phyloP scores from a whole-genome alignment of 306 rosid genomes.

The Hylodesmum podocarpum region DNA sequence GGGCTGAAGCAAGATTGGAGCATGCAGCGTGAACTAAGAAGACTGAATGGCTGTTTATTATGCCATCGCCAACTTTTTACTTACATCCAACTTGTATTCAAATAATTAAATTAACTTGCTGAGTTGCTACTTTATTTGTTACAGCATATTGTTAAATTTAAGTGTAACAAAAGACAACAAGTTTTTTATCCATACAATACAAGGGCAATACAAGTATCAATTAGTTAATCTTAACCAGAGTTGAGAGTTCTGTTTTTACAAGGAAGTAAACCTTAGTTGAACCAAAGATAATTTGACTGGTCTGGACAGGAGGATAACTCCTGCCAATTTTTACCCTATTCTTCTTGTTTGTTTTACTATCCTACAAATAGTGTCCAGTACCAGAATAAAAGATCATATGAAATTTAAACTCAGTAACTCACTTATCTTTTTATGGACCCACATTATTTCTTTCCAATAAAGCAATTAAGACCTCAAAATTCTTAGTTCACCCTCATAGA shows the following conservation, averaged over 20 bases:
- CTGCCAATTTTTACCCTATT: background rate
- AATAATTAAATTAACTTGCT: background rate
- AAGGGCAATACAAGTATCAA: background rate
- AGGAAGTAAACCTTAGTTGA: background rate
- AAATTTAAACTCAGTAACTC: background rate
- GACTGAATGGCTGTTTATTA: background rate
- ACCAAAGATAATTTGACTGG: background rate
- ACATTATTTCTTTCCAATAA: background rate
- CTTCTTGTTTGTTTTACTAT: background rate
- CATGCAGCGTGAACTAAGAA: background rate
- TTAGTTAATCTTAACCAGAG: background rate
- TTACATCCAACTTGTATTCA: background rate
- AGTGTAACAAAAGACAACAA: background rate
- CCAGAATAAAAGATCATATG: background rate
- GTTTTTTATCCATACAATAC: background rate
- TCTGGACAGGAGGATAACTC: background rate
- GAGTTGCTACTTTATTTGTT: background rate
- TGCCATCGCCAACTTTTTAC: background rate
- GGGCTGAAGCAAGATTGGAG: background rate
- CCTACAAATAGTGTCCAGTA: background rate
- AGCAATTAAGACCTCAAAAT: background rate
- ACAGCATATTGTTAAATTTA: background rate
- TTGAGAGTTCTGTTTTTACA: background rate
- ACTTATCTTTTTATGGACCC: background rate
- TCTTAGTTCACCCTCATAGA: background rate